Base-by-base conservation (phyloP, 257 asterid species). In the Schizonepeta tenuifolia region DNA sequence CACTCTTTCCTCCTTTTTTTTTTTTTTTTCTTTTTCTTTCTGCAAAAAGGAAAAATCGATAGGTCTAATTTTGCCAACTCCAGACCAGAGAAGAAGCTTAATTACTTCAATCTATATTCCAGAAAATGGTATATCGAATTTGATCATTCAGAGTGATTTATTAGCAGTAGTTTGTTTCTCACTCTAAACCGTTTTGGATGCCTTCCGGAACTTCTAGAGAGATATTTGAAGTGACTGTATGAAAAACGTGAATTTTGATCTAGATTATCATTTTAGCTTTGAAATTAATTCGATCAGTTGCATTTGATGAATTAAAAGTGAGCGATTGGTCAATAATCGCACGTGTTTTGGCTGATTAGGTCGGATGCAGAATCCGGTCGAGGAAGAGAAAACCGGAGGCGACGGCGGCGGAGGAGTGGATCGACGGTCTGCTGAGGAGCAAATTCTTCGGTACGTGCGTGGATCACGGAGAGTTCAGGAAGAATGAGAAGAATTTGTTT, bases 401-500 rank as follows among this genome's bases (percentile, higher is more conserved):
- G 61, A 5, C 62, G 62, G 10, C 28, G 54, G 76, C 63, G 81
- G 65, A 65, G 28, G 86, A 87, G 56, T 90, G 96, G 96, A 74
- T 88, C 65, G 67, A 38, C 10, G 67, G 40, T 70, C 65, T 90
- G 44, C 55, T 90, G 36, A 13, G 65, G 17, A 74, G 82, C 41
- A 72, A 83, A 67, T 88, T 90, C 65, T 88, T 88, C 64, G 87
- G 67, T 18, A 15, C 80, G 33, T 90, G 96, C 61, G 76, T 18
- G 17, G 86, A 82, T 75, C 96, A 90, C 53, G 64, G 54, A 8
- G 85, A 85, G 49, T 50, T 84, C 4, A 77, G 86, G 28, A 90
- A 80, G 76, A 90, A 83, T 6, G 96, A 90, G 76, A 83, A 77
- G 89, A 90, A 90, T 18, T 24, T 86, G 73, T 90, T 86, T 44